Evolutionary conservation across 1,284 basidiomycete species (phyloP).

Genomic region (Ustilago shanxiensis): DNA sequence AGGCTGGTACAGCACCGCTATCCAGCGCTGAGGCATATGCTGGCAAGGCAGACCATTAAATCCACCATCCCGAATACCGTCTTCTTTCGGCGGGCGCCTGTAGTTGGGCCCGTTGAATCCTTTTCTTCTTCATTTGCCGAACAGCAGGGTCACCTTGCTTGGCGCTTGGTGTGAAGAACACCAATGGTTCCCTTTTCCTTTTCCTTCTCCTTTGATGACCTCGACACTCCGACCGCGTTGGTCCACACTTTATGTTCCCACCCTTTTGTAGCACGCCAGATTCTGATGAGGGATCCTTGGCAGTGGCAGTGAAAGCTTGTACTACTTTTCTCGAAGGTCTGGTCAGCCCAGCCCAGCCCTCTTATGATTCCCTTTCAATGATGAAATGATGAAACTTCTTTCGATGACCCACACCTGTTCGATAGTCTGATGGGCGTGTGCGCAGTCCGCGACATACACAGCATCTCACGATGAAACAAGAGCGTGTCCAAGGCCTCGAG

Average conservation of each 20-base stretch:
- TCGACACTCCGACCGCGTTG: slow-evolving; percentile 1
- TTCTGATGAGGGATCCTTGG: not conserved
- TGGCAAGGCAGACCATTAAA: slow-evolving; percentile 21
- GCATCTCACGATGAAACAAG: not conserved
- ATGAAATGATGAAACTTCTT: slow-evolving; percentile 13
- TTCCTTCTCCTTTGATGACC: slow-evolving; percentile 1
- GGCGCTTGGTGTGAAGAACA: slow-evolving; percentile 5
- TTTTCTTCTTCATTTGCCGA: not conserved
- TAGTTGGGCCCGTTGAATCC: slow-evolving; percentile 5
- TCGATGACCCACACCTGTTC: not conserved
- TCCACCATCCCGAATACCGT: not conserved
- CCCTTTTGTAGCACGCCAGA: slow-evolving; percentile 19
- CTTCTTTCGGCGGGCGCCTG: too few relatives aligned
- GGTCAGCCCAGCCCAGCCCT: not conserved
- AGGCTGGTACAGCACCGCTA: slow-evolving; percentile 16
- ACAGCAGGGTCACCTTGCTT: not conserved
- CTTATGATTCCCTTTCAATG: slow-evolving; percentile 3
- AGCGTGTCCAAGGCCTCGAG: not conserved
- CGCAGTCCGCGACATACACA: not conserved
- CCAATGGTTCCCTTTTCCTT: not conserved
- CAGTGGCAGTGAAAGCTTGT: not conserved
- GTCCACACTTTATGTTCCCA: not conserved
- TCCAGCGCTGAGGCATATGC: slow-evolving; percentile 47
- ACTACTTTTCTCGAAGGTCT: slow-evolving; percentile 3
- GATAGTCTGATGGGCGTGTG: too few relatives aligned